Conservation (phyloP, 1,284 basidiomycete genomes). For the Inonotus hispidus region DNA sequence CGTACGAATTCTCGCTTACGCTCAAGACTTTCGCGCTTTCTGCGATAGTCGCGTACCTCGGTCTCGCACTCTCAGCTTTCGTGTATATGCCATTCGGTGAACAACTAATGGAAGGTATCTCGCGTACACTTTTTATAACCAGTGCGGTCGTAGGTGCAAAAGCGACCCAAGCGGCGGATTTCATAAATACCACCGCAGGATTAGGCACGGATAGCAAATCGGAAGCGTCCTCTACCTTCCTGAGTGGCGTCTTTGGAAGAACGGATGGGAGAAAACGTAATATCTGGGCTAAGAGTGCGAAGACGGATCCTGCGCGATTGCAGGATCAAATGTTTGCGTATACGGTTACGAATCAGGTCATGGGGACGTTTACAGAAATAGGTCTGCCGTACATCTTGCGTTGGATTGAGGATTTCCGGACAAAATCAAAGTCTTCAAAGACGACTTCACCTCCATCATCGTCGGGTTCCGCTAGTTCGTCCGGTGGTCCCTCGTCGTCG, state of each 20-base stretch:
- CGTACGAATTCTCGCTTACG: slow-evolving; percentile 77
- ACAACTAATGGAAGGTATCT: slow-evolving; percentile 62
- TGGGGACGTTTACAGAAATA: slow-evolving; percentile 81
- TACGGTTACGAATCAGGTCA: slow-evolving; percentile 87
- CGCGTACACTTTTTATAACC: slow-evolving; percentile 32
- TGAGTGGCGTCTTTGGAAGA: slow-evolving; percentile 19
- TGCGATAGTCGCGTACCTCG: slow-evolving; percentile 85
- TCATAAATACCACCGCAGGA: slow-evolving; percentile 23
- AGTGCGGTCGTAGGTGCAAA: slow-evolving; percentile 19
- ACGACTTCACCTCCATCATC: slow-evolving; percentile 1
- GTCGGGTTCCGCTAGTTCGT: neutral
- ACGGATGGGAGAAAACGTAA: slow-evolving; percentile 23
- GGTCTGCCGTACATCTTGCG: slow-evolving; percentile 79
- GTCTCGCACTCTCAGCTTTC: slow-evolving; percentile 80
- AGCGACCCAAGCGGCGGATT: slow-evolving; percentile 22
- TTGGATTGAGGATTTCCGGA: slow-evolving; percentile 47
- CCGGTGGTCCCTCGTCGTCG: neutral
- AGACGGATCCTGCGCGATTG: slow-evolving; percentile 62
- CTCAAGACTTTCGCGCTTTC: slow-evolving; percentile 90
- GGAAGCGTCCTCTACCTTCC: neutral
- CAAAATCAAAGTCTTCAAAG: slow-evolving; percentile 20
- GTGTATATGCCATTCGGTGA: slow-evolving; percentile 91
- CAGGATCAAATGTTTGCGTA: slow-evolving; percentile 94
- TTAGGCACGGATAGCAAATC: neutral
- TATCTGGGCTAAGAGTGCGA: slow-evolving; percentile 45